Percentiles rank a stretch among this genome's conserved stretches.
These are phyloP conservation scores for Calocera cornea DNA, from an alignment of 768 basidiomycete species.

Conservation along the genomic window DNA sequence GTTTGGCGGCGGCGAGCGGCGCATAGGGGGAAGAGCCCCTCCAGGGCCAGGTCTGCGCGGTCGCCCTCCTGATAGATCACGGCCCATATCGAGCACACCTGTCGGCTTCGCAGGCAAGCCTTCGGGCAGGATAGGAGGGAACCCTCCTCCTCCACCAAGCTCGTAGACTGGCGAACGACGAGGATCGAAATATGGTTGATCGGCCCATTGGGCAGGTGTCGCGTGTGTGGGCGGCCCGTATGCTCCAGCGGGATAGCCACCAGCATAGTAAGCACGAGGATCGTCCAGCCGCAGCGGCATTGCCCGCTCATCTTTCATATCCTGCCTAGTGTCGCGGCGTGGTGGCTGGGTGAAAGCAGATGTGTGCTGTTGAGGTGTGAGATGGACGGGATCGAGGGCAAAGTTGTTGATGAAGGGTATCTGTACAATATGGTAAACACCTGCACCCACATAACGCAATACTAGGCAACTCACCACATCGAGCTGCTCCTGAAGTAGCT, in stretches of 20 bases:
- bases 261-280: neutral
- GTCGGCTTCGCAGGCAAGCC: conserved; percentile 72
- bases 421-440: conserved; percentile 30
- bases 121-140: conserved; percentile 22
- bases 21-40: conserved; percentile 43
- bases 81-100: conserved; percentile 20
- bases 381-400: conserved; percentile 86
- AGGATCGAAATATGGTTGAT: neutral
- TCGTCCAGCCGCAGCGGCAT: neutral
- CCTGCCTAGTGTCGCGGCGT: conserved; percentile 12
- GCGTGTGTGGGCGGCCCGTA: neutral
- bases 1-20: conserved; percentile 51
- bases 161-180: neutral
- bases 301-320: neutral
- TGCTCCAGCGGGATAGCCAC: neutral
- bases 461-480: conserved; percentile 51
- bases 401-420: conserved; percentile 89
- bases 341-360: conserved; percentile 56
- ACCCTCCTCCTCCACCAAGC: neutral
- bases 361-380: conserved; percentile 28
- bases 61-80: conserved; percentile 29
- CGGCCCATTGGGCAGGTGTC: neutral
- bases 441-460: conserved; percentile 5
- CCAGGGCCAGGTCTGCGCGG: conserved; percentile 30
- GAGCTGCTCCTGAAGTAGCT: conserved; percentile 57